Evolutionary conservation across 148 eudicot species (phyloP), one percentile per base, ranked within the genome.

Genomic region (Chenopodium album): DNA sequence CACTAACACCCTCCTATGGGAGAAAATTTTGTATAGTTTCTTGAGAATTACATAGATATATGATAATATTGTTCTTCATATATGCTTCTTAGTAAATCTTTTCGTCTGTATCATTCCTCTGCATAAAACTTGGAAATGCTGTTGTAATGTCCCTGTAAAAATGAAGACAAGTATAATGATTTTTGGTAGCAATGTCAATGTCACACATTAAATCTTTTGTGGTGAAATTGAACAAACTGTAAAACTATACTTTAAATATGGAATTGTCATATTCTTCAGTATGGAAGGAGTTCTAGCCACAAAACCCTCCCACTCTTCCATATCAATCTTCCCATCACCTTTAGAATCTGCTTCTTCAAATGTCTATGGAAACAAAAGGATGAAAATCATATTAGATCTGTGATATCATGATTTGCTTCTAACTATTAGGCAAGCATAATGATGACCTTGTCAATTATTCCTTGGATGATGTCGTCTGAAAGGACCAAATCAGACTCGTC

Each of bases 201-300:
- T 22, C 17, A 8, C 29, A 71, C 22, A 2, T 44, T 16, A 22
- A 72, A 8, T 46, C 56, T 44, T 44, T 17, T 50, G 12, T 50
- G 54, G 19, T 34, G 12, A 26, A 11, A 70, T n/a, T n/a, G 63
- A 52, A 50, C 14, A 50, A 34, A 32, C 17, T 4, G 63, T 47
- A 65, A 29, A 76, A 66, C 28, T 50, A 52, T 67, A 80, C 87
- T 78, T 84, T 7, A 88, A 54, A 79, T 87, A 87, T 32, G 90
- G 92, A 80, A 88, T 62, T 12, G 88, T 89, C 91, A 91, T 87
- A 78, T 76, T 83, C 83, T 86, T 87, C 52, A 88, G 22, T 44
- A 87, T 34, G 1, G 85, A 79, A 22, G 87, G 90, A 76, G 80
- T 78, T 46, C 59, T 73, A 4, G 60, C 75, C 10, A 78, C 85